Base-by-base conservation (phyloP, 441 rosid genomes). In the Kokia cookei region DNA sequence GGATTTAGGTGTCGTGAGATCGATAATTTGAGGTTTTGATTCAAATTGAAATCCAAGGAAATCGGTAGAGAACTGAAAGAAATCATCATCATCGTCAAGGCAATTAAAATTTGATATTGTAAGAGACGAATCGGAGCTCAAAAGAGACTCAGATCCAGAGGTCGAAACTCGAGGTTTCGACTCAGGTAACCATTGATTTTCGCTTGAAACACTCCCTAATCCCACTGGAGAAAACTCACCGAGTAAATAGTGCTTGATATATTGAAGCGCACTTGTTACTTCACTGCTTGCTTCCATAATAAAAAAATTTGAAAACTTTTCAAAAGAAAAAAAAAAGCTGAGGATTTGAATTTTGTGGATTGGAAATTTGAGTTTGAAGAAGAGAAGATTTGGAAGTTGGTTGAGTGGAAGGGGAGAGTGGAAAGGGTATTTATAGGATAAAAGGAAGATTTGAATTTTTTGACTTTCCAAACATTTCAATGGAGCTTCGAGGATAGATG, bases 211-310 rank as follows among this genome's bases (percentile, higher is more conserved):
- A 1, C 54, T 24, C 3, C 79, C 78, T 24, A 60, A 27, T 60
- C 47, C 75, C 3, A 78, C 11, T 0, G 94, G 97, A 19, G 94
- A 87, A 10, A 65, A 19, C 4, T 92, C 94, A 24, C 79, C 90
- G 13, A 90, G 79, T 22, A 90, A 86, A 58, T 85, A 84, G 2
- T 73, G 84, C 74, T 87, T 69, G 74, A 92, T 88, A 64, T 78
- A 73, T 77, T 77, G 84, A 40, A 92, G 86, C 19, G 84, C 81
- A n/a, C 32, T 47, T 0, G 79, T 76, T 7, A 77, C 82, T 65
- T 83, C 84, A 66, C 24, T 76, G 35, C 81, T 79, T 1, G 76
- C 67, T 3, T 84, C 81, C 83, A 85, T 82, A 4, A 58, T 55
- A 58, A 5, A 60, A 7, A 54, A 48, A 15, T 0, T 48, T 48